Evolutionary conservation across 495 filamentous ascomycete species (phyloP).

Genomic region (Margaritispora aquatica): DNA sequence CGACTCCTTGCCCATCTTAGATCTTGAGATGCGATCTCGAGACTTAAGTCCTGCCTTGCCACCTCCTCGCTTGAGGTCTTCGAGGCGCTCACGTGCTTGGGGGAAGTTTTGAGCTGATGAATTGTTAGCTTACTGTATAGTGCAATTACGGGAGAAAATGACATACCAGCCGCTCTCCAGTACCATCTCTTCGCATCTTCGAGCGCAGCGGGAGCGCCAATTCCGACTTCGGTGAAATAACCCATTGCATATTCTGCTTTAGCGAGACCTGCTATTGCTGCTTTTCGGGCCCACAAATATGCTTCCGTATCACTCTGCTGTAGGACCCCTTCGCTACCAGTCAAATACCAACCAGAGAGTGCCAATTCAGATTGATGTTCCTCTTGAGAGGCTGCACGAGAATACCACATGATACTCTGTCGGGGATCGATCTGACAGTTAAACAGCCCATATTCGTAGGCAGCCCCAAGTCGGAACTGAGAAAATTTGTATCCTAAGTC

Average conservation of each 20-base stretch:
- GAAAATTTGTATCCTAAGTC: conserved; percentile 91
- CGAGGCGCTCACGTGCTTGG: conserved; percentile 84
- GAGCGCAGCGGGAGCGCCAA: conserved; percentile 76
- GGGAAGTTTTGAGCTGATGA: conserved; percentile 80
- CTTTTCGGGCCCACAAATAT: conserved; percentile 94
- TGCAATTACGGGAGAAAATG: not conserved
- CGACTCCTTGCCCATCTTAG: conserved; percentile 73
- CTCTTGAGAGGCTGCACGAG: conserved; percentile 81
- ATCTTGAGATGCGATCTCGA: conserved; percentile 77
- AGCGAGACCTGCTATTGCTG: conserved; percentile 71
- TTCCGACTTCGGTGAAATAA: conserved; percentile 93
- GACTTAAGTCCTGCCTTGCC: conserved; percentile 52
- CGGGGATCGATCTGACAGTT: conserved; percentile 77
- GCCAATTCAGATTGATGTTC: conserved; percentile 94
- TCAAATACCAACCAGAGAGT: conserved; percentile 93
- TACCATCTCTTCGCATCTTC: conserved; percentile 99
- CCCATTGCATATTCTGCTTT: conserved; percentile 99
- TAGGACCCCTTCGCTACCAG: conserved; percentile 79
- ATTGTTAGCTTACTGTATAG: conserved; percentile 7
- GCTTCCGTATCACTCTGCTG: conserved; percentile 93
- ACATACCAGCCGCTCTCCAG: conserved; percentile 91
- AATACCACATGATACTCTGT: conserved; percentile 87
- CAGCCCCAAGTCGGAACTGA: conserved; percentile 81
- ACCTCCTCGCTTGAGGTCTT: conserved; percentile 81
- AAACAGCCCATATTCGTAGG: conserved; percentile 85